Conservation (phyloP, 2,329 filamentous ascomycete genomes). For the Pestalotiopsis sp. region DNA sequence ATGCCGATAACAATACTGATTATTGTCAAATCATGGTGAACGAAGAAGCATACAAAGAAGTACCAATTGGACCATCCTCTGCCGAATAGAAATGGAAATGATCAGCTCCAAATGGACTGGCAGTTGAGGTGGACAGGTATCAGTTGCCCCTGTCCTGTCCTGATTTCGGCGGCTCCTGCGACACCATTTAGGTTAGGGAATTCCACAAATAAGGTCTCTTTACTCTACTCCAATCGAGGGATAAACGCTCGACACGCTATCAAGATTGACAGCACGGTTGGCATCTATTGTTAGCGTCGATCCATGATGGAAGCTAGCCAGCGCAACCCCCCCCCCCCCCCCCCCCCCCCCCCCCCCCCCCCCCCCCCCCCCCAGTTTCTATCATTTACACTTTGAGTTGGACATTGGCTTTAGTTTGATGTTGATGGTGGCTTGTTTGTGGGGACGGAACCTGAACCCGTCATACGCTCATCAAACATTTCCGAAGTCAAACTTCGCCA, state of each 20-base stretch:
- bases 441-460: neutral
- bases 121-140: neutral
- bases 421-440: conserved; percentile 6
- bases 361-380: neutral
- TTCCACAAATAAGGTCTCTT: neutral
- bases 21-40: neutral
- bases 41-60: neutral
- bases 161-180: neutral
- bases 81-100: neutral
- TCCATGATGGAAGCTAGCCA: conserved; percentile 8
- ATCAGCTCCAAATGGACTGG: neutral
- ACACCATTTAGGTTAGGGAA: neutral
- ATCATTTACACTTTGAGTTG: neutral
- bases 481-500: neutral
- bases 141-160: neutral
- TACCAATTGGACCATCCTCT: neutral
- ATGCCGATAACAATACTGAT: neutral
- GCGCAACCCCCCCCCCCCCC: conserved; percentile 2
- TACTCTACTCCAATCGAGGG: neutral
- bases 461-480: neutral
- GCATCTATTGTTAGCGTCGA: conserved; percentile 13
- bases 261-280: conserved; percentile 13
- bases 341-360: conserved; percentile 5
- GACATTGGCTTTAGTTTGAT: neutral
- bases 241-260: conserved; percentile 1